phyloP scores from a whole-genome alignment of 805 yeast species.

The Wickerhamomyces sydowiorum region DNA sequence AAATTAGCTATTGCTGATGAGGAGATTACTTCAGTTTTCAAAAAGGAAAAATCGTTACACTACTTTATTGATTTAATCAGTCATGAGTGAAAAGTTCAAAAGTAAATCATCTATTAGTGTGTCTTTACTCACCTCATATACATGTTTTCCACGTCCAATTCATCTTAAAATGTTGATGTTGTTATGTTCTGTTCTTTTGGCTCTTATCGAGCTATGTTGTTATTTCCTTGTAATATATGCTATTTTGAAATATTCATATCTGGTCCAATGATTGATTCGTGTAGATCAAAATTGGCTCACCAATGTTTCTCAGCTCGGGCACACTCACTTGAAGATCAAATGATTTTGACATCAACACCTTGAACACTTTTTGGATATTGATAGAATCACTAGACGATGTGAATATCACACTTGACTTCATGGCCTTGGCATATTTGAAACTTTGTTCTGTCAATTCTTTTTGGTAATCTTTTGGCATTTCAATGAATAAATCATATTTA shows the following conservation, averaged over 20 bases:
- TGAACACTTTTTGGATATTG: conserved; percentile 90
- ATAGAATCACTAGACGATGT: conserved; percentile 90
- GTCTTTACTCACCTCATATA: background rate
- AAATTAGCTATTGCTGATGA: conserved; percentile 67
- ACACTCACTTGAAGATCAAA: conserved; percentile 71
- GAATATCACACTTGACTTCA: conserved; percentile 80
- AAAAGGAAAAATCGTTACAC: conserved; percentile 42
- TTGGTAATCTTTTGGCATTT: conserved; percentile 74
- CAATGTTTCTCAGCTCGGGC: conserved; percentile 77
- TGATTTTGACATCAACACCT: conserved; percentile 83
- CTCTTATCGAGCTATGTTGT: too few species aligned
- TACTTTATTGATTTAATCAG: conserved; percentile 9
- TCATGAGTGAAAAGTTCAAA: background rate
- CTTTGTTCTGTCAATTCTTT: conserved; percentile 79
- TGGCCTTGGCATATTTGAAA: conserved; percentile 77
- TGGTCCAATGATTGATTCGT: conserved; percentile 8
- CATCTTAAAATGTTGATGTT: background rate
- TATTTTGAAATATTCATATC: background rate
- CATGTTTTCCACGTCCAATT: background rate
- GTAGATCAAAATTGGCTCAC: conserved; percentile 88
- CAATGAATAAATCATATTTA: conserved; percentile 83
- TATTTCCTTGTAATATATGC: conserved; percentile 2
- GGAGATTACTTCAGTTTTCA: conserved; percentile 57
- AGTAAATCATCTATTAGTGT: too few species aligned
- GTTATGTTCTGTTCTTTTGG: conserved; percentile 4